Evolutionary conservation across 2,329 filamentous ascomycete genomes (phyloP).

Genomic region (Hypoxylon sp.): DNA sequence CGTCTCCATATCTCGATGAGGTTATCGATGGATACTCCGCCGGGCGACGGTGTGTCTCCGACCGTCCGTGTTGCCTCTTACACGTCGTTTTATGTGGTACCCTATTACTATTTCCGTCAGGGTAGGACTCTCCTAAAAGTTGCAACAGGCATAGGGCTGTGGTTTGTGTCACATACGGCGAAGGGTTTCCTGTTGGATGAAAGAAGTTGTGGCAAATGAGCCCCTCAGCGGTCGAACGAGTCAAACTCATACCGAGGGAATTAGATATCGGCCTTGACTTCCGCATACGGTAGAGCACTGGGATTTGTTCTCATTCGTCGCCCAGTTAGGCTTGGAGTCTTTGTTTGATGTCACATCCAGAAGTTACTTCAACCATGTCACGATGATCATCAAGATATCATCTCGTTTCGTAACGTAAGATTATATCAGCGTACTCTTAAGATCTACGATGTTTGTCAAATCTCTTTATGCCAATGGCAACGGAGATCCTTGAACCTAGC

Average conservation of each 20-base stretch:
- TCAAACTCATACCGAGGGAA: conserved; percentile 11
- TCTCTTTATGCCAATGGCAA: conserved; percentile 27
- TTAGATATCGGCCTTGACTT: conserved; percentile 39
- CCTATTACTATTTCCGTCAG: conserved; percentile 2
- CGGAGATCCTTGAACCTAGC: conserved; percentile 25
- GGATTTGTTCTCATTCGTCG: conserved; percentile 33
- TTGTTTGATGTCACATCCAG: conserved; percentile 38
- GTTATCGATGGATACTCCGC: conserved; percentile 26
- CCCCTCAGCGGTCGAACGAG: conserved; percentile 20
- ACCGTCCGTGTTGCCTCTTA: conserved; percentile 11
- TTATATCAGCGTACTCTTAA: conserved; percentile 41
- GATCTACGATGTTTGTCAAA: conserved; percentile 30
- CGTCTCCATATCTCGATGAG: conserved; percentile 19
- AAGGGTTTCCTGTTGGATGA: conserved; percentile 11
- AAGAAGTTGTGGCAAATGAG: conserved; percentile 28
- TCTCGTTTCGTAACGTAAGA: conserved; percentile 28
- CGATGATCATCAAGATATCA: conserved; percentile 36
- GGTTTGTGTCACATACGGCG: conserved; percentile 2
- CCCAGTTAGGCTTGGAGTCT: conserved; percentile 12
- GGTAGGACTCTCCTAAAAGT: conserved; percentile 10
- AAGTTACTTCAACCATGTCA: conserved; percentile 22
- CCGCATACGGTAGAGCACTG: conserved; percentile 35
- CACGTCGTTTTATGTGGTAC: conserved; percentile 1
- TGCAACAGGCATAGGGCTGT: conserved; percentile 28
- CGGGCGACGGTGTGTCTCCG: conserved; percentile 17